Conservation (phyloP, 192 early-diverging fungal species). For the Spinellus fusiger region DNA sequence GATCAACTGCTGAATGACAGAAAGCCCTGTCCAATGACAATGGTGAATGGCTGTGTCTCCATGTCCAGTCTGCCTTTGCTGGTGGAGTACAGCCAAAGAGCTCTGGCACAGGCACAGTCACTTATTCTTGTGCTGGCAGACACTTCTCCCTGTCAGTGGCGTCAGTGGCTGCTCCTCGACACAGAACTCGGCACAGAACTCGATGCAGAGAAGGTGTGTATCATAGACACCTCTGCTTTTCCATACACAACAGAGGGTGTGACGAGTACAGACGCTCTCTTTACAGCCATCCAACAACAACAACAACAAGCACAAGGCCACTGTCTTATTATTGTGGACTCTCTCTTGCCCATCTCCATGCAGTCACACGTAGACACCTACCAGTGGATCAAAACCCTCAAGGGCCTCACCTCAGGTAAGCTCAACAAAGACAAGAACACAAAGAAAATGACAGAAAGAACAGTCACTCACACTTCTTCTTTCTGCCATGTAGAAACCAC, state of each 20-base stretch:
- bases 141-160: conserved; percentile 17
- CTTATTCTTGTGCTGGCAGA: conserved; percentile 19
- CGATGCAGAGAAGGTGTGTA: neutral
- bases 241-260: neutral
- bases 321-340: conserved; percentile 26
- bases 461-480: neutral
- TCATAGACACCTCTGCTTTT: conserved; percentile 26
- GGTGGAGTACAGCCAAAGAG: neutral
- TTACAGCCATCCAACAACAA: neutral
- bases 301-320: neutral
- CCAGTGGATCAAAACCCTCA: conserved; percentile 18
- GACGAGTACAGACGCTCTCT: conserved; percentile 2
- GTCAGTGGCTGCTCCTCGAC: too few relatives aligned
- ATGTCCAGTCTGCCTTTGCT: conserved; percentile 7
- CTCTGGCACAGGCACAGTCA: conserved; percentile 5
- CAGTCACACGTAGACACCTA: conserved; percentile 18
- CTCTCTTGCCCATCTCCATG: conserved; percentile 15
- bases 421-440: neutral
- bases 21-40: conserved; percentile 11
- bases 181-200: neutral
- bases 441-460: neutral
- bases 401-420: conserved; percentile 23
- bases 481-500: conserved; percentile 18
- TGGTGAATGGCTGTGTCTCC: conserved; percentile 17
- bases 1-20: conserved; percentile 20